A percentile compares a stretch with the other conserved stretches of the same genome.
Evolutionary conservation across 2,329 filamentous ascomycete species (phyloP).

Genomic region (Aspergillus felis): DNA sequence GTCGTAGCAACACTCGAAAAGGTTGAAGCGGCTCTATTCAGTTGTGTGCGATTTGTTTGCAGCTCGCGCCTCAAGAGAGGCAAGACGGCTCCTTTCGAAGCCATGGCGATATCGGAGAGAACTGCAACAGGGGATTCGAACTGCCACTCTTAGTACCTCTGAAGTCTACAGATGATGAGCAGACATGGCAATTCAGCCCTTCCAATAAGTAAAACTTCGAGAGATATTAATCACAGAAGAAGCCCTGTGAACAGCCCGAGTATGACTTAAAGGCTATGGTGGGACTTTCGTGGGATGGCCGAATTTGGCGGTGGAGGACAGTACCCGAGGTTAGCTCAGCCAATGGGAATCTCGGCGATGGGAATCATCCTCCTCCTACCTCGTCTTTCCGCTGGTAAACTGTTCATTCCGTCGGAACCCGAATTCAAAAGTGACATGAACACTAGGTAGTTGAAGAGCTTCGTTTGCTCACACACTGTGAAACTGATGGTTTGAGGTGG

Average conservation of each 20-base stretch:
- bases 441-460: background rate
- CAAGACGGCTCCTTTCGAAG: slow-evolving; percentile 37
- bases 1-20: slow-evolving; percentile 19
- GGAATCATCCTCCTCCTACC: slow-evolving; percentile 13
- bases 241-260: background rate
- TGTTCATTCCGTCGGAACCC: background rate
- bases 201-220: background rate
- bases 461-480: background rate
- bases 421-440: background rate
- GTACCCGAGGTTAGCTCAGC: slow-evolving; percentile 25
- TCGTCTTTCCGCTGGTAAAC: slow-evolving; percentile 8
- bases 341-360: slow-evolving; percentile 27
- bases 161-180: background rate
- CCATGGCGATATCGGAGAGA: slow-evolving; percentile 27
- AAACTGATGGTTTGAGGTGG: background rate
- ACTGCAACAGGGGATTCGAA: background rate
- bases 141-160: background rate
- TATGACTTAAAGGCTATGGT: background rate
- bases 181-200: slow-evolving; percentile 10
- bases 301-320: slow-evolving; percentile 3
- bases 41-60: slow-evolving; percentile 25
- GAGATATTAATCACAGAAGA: background rate
- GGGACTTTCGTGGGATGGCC: background rate
- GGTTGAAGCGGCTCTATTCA: slow-evolving; percentile 25
- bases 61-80: slow-evolving; percentile 42